phyloP scores from a whole-genome alignment of 2,329 filamentous ascomycete species.

The Nemania abortiva region DNA sequence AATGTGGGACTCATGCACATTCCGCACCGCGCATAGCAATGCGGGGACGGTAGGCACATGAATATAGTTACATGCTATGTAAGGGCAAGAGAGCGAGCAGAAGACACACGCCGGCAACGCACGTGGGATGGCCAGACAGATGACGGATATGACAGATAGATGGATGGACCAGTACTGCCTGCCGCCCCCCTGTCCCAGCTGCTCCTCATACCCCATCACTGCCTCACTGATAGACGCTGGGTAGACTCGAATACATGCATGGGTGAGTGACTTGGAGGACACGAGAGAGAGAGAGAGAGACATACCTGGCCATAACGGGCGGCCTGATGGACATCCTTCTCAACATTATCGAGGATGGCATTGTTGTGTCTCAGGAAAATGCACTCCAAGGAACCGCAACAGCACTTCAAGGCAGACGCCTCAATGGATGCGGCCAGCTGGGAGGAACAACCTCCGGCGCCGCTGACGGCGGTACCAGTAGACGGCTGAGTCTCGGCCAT shows the following conservation, averaged over 20 bases:
- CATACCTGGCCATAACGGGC: constrained; percentile 93
- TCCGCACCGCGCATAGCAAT: not conserved
- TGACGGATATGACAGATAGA: no score
- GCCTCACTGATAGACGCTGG: not conserved
- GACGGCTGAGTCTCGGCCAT: constrained; percentile 36
- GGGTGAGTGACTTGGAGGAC: constrained; percentile 1
- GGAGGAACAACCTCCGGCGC: constrained; percentile 22
- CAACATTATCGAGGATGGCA: constrained; percentile 80
- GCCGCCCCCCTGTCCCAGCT: no score
- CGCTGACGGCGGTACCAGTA: constrained; percentile 18
- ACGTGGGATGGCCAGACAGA: not conserved
- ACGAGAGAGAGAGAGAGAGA: constrained; percentile 45
- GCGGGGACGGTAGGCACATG: not conserved
- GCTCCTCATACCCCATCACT: not conserved
- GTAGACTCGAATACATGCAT: not conserved
- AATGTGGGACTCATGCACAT: not conserved
- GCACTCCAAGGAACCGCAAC: constrained; percentile 86
- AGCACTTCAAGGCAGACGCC: constrained; percentile 71
- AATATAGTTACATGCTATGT: no score
- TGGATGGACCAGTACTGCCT: no score
- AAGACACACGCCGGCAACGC: not conserved
- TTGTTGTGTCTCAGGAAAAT: constrained; percentile 85
- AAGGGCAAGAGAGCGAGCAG: not conserved
- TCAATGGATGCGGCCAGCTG: constrained; percentile 40
- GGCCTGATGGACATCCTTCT: constrained; percentile 88